These are phyloP conservation scores for Falciphora oryzae DNA, from an alignment of 2,329 filamentous ascomycete genomes.

Conservation along the genomic window DNA sequence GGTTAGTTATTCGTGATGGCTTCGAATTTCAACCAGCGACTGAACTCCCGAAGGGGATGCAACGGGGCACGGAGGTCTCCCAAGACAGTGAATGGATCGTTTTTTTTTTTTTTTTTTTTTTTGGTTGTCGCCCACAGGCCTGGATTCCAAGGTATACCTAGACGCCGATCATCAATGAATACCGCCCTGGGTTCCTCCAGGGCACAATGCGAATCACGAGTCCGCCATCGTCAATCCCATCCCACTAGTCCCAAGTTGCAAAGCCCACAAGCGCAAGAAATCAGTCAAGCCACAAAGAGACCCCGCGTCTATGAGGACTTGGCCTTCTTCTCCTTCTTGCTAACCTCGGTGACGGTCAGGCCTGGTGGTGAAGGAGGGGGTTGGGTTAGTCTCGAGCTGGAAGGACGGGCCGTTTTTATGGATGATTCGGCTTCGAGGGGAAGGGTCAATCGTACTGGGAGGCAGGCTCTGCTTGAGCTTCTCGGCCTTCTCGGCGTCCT, in stretches of 20 bases:
- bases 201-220: slow-evolving; percentile 19
- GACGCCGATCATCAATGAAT: slow-evolving; percentile 46
- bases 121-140: slow-evolving; percentile 17
- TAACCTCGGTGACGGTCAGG: slow-evolving; percentile 49
- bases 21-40: too few relatives aligned
- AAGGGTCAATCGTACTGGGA: slow-evolving; percentile 65
- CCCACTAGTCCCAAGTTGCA: not conserved
- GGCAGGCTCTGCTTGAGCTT: slow-evolving; percentile 99
- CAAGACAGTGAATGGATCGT: slow-evolving; percentile 6
- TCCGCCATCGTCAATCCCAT: not conserved
- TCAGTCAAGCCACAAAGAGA: not conserved
- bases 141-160: slow-evolving; percentile 49
- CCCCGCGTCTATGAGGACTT: slow-evolving; percentile 31
- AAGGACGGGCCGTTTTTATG: too few relatives aligned
- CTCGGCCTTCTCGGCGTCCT: slow-evolving; percentile 99
- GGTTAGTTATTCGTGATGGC: too few relatives aligned
- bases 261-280: not conserved
- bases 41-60: too few relatives aligned
- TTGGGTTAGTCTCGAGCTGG: slow-evolving; percentile 14
- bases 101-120: not conserved
- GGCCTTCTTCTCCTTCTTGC: slow-evolving; percentile 54
- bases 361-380: slow-evolving; percentile 30
- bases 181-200: slow-evolving; percentile 21
- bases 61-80: not conserved
- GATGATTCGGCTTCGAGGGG: not conserved